phyloP scores from a whole-genome alignment of 2,329 filamentous ascomycete species.

The Helotiales sp. region DNA sequence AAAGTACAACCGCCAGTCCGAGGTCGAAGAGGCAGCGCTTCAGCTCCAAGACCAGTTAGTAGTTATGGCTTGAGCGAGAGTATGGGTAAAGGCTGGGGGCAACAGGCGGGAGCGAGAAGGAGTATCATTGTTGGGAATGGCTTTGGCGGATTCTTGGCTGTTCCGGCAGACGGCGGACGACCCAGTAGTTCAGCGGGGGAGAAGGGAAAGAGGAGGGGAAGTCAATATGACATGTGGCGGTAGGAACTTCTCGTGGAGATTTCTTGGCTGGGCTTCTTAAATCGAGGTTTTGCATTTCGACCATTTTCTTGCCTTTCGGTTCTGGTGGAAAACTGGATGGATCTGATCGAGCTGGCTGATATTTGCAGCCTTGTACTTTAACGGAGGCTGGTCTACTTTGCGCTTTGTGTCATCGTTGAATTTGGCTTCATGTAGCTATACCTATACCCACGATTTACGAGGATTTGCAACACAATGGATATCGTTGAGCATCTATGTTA shows the following conservation, averaged over 20 bases:
- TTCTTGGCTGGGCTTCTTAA: neutral
- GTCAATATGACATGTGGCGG: conserved; percentile 33
- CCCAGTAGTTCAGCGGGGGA: conserved; percentile 32
- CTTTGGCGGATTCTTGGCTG: conserved; percentile 64
- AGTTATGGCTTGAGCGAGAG: conserved; percentile 42
- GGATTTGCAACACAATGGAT: neutral
- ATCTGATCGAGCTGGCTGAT: neutral
- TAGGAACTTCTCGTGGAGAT: neutral
- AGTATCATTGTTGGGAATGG: conserved; percentile 67
- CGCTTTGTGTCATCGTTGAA: neutral
- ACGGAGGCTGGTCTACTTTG: neutral
- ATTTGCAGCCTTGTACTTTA: neutral
- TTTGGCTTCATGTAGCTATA: neutral
- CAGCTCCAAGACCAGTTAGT: conserved; percentile 45
- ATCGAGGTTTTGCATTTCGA: neutral
- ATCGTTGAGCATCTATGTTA: too few relatives aligned
- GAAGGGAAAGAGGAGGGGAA: conserved; percentile 21
- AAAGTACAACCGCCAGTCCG: conserved; percentile 50
- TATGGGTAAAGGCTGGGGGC: conserved; percentile 42
- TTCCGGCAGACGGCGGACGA: conserved; percentile 50
- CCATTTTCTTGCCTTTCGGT: neutral
- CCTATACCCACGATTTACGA: neutral
- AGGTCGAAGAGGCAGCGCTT: conserved; percentile 38
- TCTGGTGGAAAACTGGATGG: neutral
- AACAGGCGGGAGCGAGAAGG: conserved; percentile 52